Evolutionary conservation across 352 stramenopile genomes (phyloP), one percentile per base, ranked within the genome.

Genomic region (Globisporangium parvum): DNA sequence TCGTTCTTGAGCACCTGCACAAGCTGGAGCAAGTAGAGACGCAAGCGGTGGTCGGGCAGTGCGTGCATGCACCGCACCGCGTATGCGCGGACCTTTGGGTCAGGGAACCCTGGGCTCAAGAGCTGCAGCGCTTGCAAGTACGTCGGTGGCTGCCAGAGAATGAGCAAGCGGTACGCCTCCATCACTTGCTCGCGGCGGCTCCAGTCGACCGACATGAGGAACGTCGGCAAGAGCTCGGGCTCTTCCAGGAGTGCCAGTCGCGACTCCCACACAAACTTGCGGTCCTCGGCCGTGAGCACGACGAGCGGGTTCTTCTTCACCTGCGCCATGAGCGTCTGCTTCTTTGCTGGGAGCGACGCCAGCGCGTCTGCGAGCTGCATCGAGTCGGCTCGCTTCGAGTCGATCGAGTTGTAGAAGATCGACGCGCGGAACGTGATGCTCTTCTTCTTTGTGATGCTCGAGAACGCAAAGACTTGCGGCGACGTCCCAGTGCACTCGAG

Each of bases 51-150:
- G 53, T 97, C 91, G 0, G 80, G 72, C 0, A 97, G 57, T 2
- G 71, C 72, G 46, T 97, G 80, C 56, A 98, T 87, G 57, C 83
- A 96, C 2, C 87, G 82, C 44, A 97, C 91, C 18, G 91, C 91
- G 53, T 96, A 96, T 1, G 91, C 89, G n/a, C 91, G 82, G 10
- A 98, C 87, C 68, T 96, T 96, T 0, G 91, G 91, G 55, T 98
- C 91, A 15, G 88, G 75, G 55, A 90, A 96, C 15, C 87, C 63
- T 12, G 75, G 73, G 55, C 84, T 94, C 1, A 97, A 65, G 21
- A 97, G 63, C 59, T 97, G 88, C 17, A 97, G 77, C 2, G 89
- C 88, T 57, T 93, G 78, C 10, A 94, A 52, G 46, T 89, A 91
- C 1, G 81, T 91, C 11, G 85, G 82, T 20, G 81, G 79, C 3